Percentiles rank a stretch among this genome's conserved stretches.
These are phyloP conservation scores for Acer negundo DNA, from an alignment of 345 rosid genomes.

Conservation along the genomic window DNA sequence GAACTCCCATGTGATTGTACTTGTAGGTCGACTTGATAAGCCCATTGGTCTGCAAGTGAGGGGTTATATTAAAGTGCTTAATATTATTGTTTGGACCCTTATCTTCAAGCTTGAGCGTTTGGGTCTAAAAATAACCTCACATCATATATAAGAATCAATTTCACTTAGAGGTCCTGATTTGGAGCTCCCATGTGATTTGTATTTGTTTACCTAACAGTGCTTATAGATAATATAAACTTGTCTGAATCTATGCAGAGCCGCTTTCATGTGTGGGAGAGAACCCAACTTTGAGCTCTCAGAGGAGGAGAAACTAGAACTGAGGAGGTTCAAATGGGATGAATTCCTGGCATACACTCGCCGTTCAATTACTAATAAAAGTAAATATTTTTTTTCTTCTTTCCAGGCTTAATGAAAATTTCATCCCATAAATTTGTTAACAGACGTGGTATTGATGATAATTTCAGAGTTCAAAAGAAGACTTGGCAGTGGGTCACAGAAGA, in stretches of 20 bases:
- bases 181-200: not conserved
- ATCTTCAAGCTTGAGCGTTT: not conserved
- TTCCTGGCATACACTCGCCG: slow-evolving; percentile 83
- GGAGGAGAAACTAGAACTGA: slow-evolving; percentile 75
- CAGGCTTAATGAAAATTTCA: not conserved
- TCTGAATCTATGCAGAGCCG: slow-evolving; percentile 62
- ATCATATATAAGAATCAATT: not conserved
- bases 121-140: not conserved
- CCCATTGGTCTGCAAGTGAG: not conserved
- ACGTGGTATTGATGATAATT: not conserved
- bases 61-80: not conserved
- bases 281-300: slow-evolving; percentile 86
- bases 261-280: slow-evolving; percentile 98
- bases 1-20: not conserved
- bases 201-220: not conserved
- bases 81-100: not conserved
- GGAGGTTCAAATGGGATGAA: slow-evolving; percentile 79
- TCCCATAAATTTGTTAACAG: not conserved
- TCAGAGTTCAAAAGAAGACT: slow-evolving; percentile 77
- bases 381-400: slow-evolving; percentile 23
- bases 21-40: not conserved
- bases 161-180: not conserved
- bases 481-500: slow-evolving; percentile 46
- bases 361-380: slow-evolving; percentile 88
- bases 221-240: slow-evolving; percentile 8